Evolutionary conservation across 1,139 yeast species (phyloP), one percentile per base, ranked within the genome.

Genomic region (Pichia sp.): DNA sequence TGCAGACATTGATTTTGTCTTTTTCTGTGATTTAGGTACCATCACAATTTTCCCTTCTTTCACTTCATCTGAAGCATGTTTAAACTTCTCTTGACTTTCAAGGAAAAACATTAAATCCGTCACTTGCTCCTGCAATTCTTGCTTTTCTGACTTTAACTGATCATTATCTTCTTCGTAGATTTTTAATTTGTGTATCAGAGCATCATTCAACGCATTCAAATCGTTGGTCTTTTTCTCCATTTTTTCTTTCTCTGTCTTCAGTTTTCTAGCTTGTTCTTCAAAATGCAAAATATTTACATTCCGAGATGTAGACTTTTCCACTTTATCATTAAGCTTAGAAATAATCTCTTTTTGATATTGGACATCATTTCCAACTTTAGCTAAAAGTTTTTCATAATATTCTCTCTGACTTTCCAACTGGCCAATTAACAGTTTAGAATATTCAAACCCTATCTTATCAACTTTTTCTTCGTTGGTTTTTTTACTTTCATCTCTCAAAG

Each of bases 351-450:
- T 23, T 23, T 23, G 25, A 43, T 48, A 50, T n/a, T n/a, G n/a
- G n/a, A n/a, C n/a, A n/a, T n/a, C n/a, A n/a, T n/a, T n/a, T n/a
- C n/a, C n/a, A n/a, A n/a, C n/a, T n/a, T n/a, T n/a, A n/a, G n/a
- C 48, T 16, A 51, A 47, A 14, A 50, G 69, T 10, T 68, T 65
- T 55, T 87, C 96, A 56, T 84, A 88, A 60, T 81, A 85, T 48
- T 84, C 91, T 40, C 95, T 68, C 60, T 88, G 96, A n/a, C 93
- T 81, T 38, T 88, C 95, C 40, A 88, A 63, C 55, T 88, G 96
- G 5, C 89, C 77, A 3, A 87, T 72, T 32, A 88, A 64, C 36
- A 88, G 66, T 51, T 83, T 84, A 0, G 94, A 81, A 57, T 87
- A 87, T 57, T 88, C 95, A 48, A 83, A 65, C 9, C 86, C 87